These are phyloP conservation scores for Boletus speciosus DNA, from an alignment of 768 basidiomycete species.

Conservation along the genomic window DNA sequence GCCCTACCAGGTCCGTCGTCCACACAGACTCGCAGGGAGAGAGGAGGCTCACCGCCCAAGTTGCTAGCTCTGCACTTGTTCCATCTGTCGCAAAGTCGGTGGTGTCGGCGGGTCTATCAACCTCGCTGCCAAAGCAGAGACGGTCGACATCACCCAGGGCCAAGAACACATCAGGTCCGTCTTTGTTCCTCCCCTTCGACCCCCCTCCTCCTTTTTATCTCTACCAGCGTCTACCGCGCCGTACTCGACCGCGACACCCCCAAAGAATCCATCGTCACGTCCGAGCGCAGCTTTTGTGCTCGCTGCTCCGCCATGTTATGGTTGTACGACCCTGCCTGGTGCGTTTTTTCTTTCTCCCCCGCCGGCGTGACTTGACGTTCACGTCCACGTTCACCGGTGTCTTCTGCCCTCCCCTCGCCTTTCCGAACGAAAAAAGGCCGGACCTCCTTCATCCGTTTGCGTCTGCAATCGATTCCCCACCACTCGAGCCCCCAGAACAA, in stretches of 20 bases:
- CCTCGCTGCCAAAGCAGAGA: slow-evolving; percentile 52
- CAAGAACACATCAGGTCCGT: slow-evolving; percentile 51
- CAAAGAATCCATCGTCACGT: slow-evolving; percentile 43
- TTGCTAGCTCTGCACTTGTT: slow-evolving; percentile 56
- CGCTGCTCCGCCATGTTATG: slow-evolving; percentile 67
- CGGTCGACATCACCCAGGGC: slow-evolving; percentile 49
- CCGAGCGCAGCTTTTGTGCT: slow-evolving; percentile 62
- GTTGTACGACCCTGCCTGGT: slow-evolving; percentile 59
- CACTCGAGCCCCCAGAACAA: slow-evolving; percentile 47
- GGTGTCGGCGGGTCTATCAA: slow-evolving; percentile 65
- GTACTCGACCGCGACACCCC: slow-evolving; percentile 54
- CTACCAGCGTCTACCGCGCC: slow-evolving; percentile 55
- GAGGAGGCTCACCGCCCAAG: not conserved
- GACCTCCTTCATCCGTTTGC: slow-evolving; percentile 66
- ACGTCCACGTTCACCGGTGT: not conserved
- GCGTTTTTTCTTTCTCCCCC: slow-evolving; percentile 1
- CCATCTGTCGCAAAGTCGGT: slow-evolving; percentile 70
- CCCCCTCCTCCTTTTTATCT: too few relatives aligned
- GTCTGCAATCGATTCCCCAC: slow-evolving; percentile 59
- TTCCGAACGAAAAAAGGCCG: slow-evolving; percentile 42
- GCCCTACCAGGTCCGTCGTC: slow-evolving; percentile 52
- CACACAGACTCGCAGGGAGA: too few relatives aligned
- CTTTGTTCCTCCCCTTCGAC: not conserved
- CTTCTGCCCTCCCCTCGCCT: too few relatives aligned
- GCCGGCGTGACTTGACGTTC: too few relatives aligned